A percentile compares a stretch with the other conserved stretches of the same genome.
Conservation (phyloP, 148 eudicot genomes). For the Rhododendron griersonianum region DNA sequence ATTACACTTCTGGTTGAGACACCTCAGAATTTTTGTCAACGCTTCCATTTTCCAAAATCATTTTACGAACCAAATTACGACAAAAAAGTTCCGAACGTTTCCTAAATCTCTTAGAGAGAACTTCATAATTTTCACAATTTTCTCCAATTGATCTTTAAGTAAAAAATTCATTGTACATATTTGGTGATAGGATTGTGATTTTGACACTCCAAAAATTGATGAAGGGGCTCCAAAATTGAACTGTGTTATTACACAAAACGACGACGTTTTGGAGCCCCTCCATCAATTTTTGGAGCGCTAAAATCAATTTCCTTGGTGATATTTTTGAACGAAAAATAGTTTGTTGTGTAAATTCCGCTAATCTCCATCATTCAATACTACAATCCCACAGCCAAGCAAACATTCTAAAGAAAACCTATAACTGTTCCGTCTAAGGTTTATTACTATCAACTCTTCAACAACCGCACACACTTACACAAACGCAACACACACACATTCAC, state of each 20-base stretch:
- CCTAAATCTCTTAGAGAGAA: neutral
- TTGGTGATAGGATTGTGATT: too few species aligned
- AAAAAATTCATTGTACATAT: neutral
- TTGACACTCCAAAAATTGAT: too few species aligned
- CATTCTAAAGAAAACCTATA: neutral
- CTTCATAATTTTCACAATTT: neutral
- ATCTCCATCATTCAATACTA: neutral
- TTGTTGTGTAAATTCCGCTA: neutral
- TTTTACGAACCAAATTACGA: neutral
- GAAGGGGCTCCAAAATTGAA: too few species aligned
- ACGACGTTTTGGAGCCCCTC: too few species aligned
- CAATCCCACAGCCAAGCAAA: neutral
- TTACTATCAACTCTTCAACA: neutral
- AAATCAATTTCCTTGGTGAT: too few species aligned
- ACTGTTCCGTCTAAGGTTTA: neutral
- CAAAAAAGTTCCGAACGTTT: neutral
- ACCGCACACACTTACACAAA: neutral
- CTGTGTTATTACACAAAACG: too few species aligned
- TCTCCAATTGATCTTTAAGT: neutral
- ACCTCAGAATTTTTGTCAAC: neutral
- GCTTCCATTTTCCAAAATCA: neutral
- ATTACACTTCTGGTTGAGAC: neutral
- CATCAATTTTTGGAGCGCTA: too few species aligned
- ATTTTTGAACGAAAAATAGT: neutral
- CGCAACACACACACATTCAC: too few species aligned